Conservation (phyloP, 2,329 filamentous ascomycete genomes). For the Biscogniauxia mediterranea region DNA sequence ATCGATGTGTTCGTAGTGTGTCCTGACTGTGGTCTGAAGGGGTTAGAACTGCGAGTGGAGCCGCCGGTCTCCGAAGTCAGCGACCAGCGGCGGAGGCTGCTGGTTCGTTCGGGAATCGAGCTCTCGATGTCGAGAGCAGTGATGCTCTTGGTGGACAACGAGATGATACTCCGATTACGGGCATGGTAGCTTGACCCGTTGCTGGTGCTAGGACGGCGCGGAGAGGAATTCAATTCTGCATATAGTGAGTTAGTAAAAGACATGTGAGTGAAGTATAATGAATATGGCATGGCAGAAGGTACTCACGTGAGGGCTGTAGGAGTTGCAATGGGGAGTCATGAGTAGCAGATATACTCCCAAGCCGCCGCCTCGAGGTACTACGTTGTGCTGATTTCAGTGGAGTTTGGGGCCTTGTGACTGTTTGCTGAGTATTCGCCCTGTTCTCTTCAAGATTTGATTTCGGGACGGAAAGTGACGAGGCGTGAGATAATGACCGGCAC, state of each 20-base stretch:
- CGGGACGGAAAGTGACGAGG: slow-evolving; percentile 10
- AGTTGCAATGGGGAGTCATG: slow-evolving; percentile 19
- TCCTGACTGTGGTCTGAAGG: slow-evolving; percentile 40
- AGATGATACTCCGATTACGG: slow-evolving; percentile 25
- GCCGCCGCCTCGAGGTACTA: slow-evolving; percentile 16
- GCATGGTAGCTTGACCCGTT: slow-evolving; percentile 13
- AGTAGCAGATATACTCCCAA: slow-evolving; percentile 22
- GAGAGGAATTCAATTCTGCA: slow-evolving; percentile 17
- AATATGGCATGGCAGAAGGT: slow-evolving; percentile 10
- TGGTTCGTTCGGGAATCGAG: slow-evolving; percentile 35
- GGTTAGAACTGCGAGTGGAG: slow-evolving; percentile 41
- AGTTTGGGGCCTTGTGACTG: slow-evolving; percentile 12
- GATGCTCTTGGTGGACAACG: slow-evolving; percentile 22
- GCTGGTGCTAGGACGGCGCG: slow-evolving; percentile 8
- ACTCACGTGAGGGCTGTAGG: slow-evolving; percentile 25
- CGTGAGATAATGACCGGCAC: slow-evolving; percentile 20
- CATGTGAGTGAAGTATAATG: slow-evolving; percentile 2
- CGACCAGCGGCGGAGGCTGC: slow-evolving; percentile 41
- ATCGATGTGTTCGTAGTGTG: slow-evolving; percentile 47
- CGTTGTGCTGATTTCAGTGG: slow-evolving; percentile 11
- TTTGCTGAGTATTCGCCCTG: slow-evolving; percentile 14
- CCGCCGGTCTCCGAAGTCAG: slow-evolving; percentile 42
- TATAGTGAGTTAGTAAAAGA: slow-evolving; percentile 14
- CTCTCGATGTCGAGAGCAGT: slow-evolving; percentile 37
- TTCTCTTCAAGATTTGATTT: slow-evolving; percentile 15